phyloP scores from a whole-genome alignment of 352 stramenopile genomes.

The Phytophthora melonis region DNA sequence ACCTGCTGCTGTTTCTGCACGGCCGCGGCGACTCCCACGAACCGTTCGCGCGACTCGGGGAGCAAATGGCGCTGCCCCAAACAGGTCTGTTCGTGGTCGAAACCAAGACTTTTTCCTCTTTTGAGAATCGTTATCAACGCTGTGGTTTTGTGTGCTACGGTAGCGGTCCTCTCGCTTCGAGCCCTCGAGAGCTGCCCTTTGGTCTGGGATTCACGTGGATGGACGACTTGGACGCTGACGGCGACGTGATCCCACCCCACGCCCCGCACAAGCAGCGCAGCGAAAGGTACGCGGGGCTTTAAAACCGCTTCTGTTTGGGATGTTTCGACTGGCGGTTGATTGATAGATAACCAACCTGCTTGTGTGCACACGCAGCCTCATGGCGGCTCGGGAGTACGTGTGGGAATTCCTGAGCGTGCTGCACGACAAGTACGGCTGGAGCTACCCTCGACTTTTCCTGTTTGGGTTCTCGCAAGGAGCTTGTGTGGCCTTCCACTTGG shows the following conservation, averaged over 20 bases:
- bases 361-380: conserved; percentile 40
- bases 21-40: conserved; percentile 65
- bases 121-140: too few relatives aligned
- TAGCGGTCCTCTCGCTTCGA: conserved; percentile 59
- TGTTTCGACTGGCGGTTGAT: not conserved
- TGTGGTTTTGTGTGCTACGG: not conserved
- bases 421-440: conserved; percentile 59
- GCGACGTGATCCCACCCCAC: conserved; percentile 55
- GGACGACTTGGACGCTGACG: conserved; percentile 60
- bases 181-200: conserved; percentile 65
- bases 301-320: not conserved
- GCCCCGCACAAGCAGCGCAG: conserved; percentile 50
- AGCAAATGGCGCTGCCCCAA: conserved; percentile 69
- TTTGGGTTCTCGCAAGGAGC: conserved; percentile 77
- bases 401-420: conserved; percentile 58
- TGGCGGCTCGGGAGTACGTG: conserved; percentile 46
- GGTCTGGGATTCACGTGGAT: conserved; percentile 65
- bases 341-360: not conserved
- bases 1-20: conserved; percentile 71
- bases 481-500: conserved; percentile 66
- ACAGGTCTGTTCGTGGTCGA: conserved; percentile 51
- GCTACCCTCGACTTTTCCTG: conserved; percentile 61
- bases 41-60: conserved; percentile 58
- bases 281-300: conserved; percentile 37
- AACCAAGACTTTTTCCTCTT: not conserved